phyloP scores from a whole-genome alignment of 805 yeast genomes.

The Candida maltosa region DNA sequence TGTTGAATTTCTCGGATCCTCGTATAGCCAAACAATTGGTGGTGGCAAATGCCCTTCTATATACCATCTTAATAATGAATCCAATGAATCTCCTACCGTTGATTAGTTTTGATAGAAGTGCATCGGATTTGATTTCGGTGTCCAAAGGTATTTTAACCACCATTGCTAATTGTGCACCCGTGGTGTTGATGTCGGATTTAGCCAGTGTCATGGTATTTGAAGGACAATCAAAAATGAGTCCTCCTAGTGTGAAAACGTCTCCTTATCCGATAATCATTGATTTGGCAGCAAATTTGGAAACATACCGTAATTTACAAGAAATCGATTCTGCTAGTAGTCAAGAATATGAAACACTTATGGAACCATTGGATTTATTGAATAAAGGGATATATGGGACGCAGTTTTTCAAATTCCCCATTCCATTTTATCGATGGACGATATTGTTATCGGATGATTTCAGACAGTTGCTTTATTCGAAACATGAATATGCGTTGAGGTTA shows the following conservation, averaged over 20 bases:
- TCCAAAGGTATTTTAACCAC: slow-evolving; percentile 13
- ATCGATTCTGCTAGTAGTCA: neutral
- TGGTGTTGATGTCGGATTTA: slow-evolving; percentile 1
- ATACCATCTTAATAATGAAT: slow-evolving; percentile 28
- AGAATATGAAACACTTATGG: neutral
- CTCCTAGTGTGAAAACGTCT: neutral
- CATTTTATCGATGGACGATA: slow-evolving; percentile 27
- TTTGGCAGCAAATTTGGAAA: neutral
- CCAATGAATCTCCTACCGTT: slow-evolving; percentile 27
- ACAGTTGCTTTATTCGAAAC: slow-evolving; percentile 16
- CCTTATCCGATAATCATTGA: slow-evolving; percentile 3
- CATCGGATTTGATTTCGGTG: slow-evolving; percentile 19
- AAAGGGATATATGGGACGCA: neutral
- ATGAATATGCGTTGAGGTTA: slow-evolving; percentile 24
- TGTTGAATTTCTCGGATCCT: neutral
- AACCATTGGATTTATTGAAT: neutral
- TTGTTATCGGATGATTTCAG: slow-evolving; percentile 13
- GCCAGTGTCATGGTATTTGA: slow-evolving; percentile 2
- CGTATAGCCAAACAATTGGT: slow-evolving; percentile 12
- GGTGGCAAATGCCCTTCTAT: slow-evolving; percentile 19
- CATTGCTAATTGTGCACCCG: slow-evolving; percentile 2
- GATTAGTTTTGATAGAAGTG: slow-evolving; percentile 16
- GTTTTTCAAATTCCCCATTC: slow-evolving; percentile 24
- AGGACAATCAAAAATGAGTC: neutral
- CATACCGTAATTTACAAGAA: neutral